phyloP scores from a whole-genome alignment of 495 filamentous ascomycete species.

The Daldinia vernicosa region DNA sequence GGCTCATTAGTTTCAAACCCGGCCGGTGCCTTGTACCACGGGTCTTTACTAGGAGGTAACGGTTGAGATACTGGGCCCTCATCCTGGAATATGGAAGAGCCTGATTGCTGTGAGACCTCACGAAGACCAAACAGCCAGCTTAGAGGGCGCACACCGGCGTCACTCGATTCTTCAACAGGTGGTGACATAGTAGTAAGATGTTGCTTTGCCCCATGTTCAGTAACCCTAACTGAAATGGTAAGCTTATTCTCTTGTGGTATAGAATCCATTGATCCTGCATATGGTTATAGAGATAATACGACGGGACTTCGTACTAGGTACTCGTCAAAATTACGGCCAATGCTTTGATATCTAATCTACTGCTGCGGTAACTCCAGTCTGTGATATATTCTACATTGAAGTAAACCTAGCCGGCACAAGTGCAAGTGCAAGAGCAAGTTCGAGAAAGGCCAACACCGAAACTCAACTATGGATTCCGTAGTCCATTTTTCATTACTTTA shows the following conservation, averaged over 20 bases:
- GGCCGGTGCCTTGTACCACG: neutral
- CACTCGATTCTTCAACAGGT: neutral
- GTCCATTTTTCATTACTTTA: conserved; percentile 1
- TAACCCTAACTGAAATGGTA: neutral
- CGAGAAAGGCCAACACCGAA: neutral
- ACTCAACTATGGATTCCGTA: neutral
- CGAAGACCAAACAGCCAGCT: neutral
- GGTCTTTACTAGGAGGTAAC: neutral
- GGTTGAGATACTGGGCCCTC: neutral
- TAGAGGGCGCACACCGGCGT: neutral
- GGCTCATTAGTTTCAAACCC: neutral
- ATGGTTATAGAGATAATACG: too few relatives aligned
- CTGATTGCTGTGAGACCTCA: neutral
- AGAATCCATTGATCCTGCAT: neutral
- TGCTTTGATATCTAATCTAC: conserved; percentile 2
- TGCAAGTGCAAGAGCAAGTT: neutral
- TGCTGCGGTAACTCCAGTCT: conserved; percentile 4
- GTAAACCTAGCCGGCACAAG: neutral
- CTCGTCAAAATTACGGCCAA: neutral
- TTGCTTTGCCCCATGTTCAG: neutral
- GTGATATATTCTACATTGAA: conserved; percentile 2
- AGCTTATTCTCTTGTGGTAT: neutral
- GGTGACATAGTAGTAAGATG: neutral
- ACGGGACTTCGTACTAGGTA: too few relatives aligned
- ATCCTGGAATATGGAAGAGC: neutral